phyloP scores from a whole-genome alignment of 2,329 filamentous ascomycete species.

The Coniochaeta sp. region DNA sequence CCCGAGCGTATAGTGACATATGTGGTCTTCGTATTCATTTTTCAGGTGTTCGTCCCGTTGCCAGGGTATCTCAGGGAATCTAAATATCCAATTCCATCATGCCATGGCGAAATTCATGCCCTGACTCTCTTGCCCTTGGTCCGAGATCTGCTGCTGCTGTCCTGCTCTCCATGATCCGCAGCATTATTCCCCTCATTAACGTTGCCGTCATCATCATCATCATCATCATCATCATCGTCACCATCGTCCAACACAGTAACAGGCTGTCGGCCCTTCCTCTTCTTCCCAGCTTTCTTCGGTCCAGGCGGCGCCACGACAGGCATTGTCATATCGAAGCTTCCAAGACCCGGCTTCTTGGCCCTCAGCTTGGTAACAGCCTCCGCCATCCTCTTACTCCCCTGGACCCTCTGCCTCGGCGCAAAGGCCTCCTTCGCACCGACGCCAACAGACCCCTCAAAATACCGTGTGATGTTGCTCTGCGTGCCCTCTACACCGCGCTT shows the following conservation, averaged over 20 bases:
- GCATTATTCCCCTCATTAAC: not conserved
- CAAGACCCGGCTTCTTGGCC: slow-evolving; percentile 11
- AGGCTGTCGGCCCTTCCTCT: slow-evolving; percentile 21
- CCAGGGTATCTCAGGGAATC: not conserved
- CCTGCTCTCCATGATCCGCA: slow-evolving; percentile 8
- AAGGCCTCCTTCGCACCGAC: slow-evolving; percentile 18
- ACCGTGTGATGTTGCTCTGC: slow-evolving; percentile 92
- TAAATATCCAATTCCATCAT: not conserved
- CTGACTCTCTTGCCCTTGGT: slow-evolving; percentile 20
- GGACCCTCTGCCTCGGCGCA: slow-evolving; percentile 16
- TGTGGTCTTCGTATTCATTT: not conserved
- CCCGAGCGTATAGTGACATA: not conserved
- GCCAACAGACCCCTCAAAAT: slow-evolving; percentile 65
- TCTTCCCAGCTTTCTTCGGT: slow-evolving; percentile 17
- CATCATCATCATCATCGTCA: slow-evolving; percentile 5
- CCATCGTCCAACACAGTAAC: slow-evolving; percentile 7
- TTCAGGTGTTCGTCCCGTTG: not conserved
- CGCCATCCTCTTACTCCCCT: slow-evolving; percentile 22
- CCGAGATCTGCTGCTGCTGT: slow-evolving; percentile 3
- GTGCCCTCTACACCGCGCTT: slow-evolving; percentile 80
- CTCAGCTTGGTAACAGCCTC: slow-evolving; percentile 22
- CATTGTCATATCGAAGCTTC: slow-evolving; percentile 8
- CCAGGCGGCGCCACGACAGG: slow-evolving; percentile 5
- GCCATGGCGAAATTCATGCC: slow-evolving; percentile 8
- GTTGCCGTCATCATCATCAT: slow-evolving; percentile 1